Percentiles rank a stretch among this genome's conserved stretches.
phyloP scores from a whole-genome alignment of 257 asterid genomes.

The Nicotiana tomentosiformis region DNA sequence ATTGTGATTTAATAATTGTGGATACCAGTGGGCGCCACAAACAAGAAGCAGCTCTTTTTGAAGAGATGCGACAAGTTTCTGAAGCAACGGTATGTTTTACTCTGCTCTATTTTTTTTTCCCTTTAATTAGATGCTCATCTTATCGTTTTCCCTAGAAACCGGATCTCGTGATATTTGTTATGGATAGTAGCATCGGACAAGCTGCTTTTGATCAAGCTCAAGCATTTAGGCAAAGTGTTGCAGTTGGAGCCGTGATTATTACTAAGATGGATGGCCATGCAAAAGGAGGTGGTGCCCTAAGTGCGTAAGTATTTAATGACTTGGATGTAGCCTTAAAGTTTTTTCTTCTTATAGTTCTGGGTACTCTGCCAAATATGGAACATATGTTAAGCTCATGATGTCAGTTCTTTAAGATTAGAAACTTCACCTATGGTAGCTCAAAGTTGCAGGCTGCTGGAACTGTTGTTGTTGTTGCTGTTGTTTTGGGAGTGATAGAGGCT shows the following conservation, averaged over 20 bases:
- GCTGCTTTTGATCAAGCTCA: conserved; percentile 98
- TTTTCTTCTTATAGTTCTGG: neutral
- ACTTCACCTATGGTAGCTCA: neutral
- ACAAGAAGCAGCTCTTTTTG: conserved; percentile 94
- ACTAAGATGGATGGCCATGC: conserved; percentile 99
- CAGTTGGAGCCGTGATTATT: conserved; percentile 96
- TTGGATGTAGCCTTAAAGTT: neutral
- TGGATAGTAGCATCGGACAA: conserved; percentile 99
- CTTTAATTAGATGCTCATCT: conserved; percentile 1
- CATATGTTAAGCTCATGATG: neutral
- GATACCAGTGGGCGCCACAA: conserved; percentile 99
- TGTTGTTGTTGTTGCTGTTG: neutral
- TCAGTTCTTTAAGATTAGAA: neutral
- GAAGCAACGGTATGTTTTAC: conserved; percentile 67
- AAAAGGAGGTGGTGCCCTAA: conserved; percentile 97
- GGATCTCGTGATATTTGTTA: conserved; percentile 88
- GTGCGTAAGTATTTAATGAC: conserved; percentile 68
- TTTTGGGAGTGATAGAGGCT: neutral
- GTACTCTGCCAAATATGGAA: neutral
- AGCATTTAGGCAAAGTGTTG: conserved; percentile 95
- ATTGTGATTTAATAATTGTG: conserved; percentile 87
- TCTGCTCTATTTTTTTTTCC: neutral
- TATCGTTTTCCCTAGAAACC: conserved; percentile 59
- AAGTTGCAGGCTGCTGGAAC: neutral
- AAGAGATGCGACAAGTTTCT: conserved; percentile 99